phyloP scores from a whole-genome alignment of 768 basidiomycete genomes.

The Trametes meyenii region DNA sequence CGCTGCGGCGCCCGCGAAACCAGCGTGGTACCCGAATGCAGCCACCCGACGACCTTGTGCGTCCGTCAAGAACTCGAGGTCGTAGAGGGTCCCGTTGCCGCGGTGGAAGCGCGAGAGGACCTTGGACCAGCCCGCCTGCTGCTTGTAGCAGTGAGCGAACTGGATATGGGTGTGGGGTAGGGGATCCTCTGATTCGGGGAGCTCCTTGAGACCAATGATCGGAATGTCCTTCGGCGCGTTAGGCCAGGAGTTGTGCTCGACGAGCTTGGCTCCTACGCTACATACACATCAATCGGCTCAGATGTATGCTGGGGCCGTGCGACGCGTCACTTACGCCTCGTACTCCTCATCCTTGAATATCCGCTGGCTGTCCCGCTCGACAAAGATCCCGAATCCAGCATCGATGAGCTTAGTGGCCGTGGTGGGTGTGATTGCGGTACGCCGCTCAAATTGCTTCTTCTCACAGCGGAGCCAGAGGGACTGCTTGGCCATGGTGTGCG shows the following conservation, averaged over 20 bases:
- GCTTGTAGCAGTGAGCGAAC: constrained; percentile 98
- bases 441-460: constrained; percentile 92
- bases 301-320: neutral
- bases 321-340: constrained; percentile 67
- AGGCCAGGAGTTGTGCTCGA: constrained; percentile 88
- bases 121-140: constrained; percentile 88
- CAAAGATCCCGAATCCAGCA: constrained; percentile 85
- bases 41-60: constrained; percentile 86
- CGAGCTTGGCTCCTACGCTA: constrained; percentile 90
- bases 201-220: constrained; percentile 96
- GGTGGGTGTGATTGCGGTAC: constrained; percentile 90
- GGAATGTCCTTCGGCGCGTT: constrained; percentile 70
- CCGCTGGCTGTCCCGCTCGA: constrained; percentile 92
- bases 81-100: constrained; percentile 87
- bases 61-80: constrained; percentile 94
- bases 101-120: constrained; percentile 84
- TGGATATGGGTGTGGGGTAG: constrained; percentile 95
- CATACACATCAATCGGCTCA: neutral
- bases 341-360: constrained; percentile 95
- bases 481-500: constrained; percentile 46
- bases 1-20: constrained; percentile 96
- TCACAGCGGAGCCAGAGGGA: constrained; percentile 95
- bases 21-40: constrained; percentile 97
- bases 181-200: constrained; percentile 80
- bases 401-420: constrained; percentile 88